These are phyloP conservation scores for Phytophthora hybrid DNA, from an alignment of 352 stramenopile genomes.

Conservation along the genomic window DNA sequence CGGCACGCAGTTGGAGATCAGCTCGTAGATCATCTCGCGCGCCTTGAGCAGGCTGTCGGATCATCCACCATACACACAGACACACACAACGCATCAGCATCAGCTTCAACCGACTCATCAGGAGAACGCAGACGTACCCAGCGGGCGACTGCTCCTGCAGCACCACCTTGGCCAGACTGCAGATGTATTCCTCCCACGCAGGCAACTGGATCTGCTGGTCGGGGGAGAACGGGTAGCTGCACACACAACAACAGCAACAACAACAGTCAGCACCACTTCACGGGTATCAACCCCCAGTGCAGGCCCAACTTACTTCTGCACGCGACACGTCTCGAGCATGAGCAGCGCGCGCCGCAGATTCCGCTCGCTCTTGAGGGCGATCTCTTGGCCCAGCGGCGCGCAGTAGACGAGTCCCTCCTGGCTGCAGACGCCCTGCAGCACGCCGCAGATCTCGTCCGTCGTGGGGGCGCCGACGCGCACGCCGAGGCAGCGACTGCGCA, in stretches of 20 bases:
- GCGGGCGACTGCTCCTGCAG: constrained; percentile 95
- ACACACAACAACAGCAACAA: constrained; percentile 6
- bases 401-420: constrained; percentile 94
- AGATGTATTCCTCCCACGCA: constrained; percentile 99
- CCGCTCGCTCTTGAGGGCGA: constrained; percentile 92
- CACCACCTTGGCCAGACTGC: constrained; percentile 94
- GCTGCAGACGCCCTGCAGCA: constrained; percentile 91
- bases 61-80: not conserved
- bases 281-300: not conserved
- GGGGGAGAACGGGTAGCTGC: constrained; percentile 85
- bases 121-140: constrained; percentile 45
- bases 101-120: not conserved
- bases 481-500: constrained; percentile 96
- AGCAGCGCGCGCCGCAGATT: constrained; percentile 97
- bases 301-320: constrained; percentile 60
- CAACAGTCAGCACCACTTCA: not conserved
- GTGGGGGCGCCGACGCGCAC: constrained; percentile 94
- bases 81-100: not conserved
- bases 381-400: constrained; percentile 88
- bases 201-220: constrained; percentile 88
- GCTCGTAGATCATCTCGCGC: constrained; percentile 98
- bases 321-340: constrained; percentile 96
- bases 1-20: constrained; percentile 99
- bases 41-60: constrained; percentile 87
- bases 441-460: constrained; percentile 89